Evolutionary conservation across 2,329 filamentous ascomycete genomes (phyloP), one percentile per base, ranked within the genome.

Genomic region (Sclerotiophoma versabilis): DNA sequence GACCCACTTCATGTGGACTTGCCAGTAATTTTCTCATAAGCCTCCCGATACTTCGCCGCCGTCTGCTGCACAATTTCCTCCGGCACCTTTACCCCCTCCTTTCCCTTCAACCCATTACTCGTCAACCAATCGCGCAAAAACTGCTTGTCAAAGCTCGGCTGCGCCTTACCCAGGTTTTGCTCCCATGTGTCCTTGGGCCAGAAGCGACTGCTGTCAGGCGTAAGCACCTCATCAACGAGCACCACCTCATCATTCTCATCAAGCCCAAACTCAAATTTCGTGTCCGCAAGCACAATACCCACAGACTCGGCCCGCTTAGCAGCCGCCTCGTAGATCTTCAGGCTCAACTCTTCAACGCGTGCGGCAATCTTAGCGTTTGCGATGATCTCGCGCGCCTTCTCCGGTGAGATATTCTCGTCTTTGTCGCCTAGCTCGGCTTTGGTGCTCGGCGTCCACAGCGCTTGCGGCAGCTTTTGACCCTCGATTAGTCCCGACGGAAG

Each of bases 61-160:
- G 92, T 96, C 69, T 85, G 84, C 62, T 79, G 71, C 15, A 87
- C 85, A 50, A 96, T 82, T 45, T 93, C 87, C 4, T 86, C 82
- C 0, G 90, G 87, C 80, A 96, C 88, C 47, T 76, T 78, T 14
- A 95, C 88, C 1, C 84, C 88, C 22, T 87, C 81, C 76, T 90
- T 89, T 1, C 88, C 89, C 79, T 92, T 92, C 52, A 96, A 75
- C 0, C 89, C 90, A 53, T 89, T 81, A 41, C 73, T 77, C 2
- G 87, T 88, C 66, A 97, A 75, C 90, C 92, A 97, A 76, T 97
- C 88, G 29, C 93, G 81, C 63, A 96, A 75, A 68, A 74, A 80
- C 68, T 81, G 70, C 82, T 97, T 97, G 73, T 97, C 93, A 64
- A 93, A 95, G 76, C 90, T 95, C 49, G 88, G 83, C 79, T 96